These are phyloP conservation scores for Phaeotremella fagi DNA, from an alignment of 768 basidiomycete species.

Conservation along the genomic window DNA sequence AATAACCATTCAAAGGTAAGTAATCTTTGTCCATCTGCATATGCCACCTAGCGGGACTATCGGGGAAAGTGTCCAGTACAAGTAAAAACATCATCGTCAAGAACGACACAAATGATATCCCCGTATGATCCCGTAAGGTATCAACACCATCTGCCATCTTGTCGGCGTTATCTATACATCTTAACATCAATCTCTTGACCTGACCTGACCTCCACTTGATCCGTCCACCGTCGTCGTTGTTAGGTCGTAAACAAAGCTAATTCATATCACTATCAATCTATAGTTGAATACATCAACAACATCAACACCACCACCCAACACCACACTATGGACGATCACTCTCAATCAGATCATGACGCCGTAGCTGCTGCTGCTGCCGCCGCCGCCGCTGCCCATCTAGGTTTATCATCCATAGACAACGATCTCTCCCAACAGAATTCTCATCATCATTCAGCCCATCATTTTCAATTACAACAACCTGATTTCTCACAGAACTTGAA, in stretches of 20 bases:
- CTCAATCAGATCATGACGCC: slow-evolving; percentile 31
- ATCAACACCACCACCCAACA: background rate
- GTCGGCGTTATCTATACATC: slow-evolving; percentile 14
- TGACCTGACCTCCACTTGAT: slow-evolving; percentile 12
- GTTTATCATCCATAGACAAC: slow-evolving; percentile 3
- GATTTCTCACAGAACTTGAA: slow-evolving; percentile 24
- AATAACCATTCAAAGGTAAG: too few relatives aligned
- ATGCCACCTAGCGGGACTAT: background rate
- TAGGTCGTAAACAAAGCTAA: background rate
- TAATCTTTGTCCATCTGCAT: background rate
- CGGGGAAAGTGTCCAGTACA: background rate
- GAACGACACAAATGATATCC: slow-evolving; percentile 5
- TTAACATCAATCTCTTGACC: background rate
- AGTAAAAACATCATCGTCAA: background rate
- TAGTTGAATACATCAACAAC: background rate
- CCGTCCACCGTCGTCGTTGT: slow-evolving; percentile 19
- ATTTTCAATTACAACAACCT: slow-evolving; percentile 26
- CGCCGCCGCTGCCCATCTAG: slow-evolving; percentile 24
- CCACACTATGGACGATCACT: slow-evolving; percentile 20
- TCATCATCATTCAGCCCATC: slow-evolving; percentile 11
- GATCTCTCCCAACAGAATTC: background rate
- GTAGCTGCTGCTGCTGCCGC: slow-evolving; percentile 30
- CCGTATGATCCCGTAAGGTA: slow-evolving; percentile 4
- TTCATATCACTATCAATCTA: background rate
- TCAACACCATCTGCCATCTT: slow-evolving; percentile 1